phyloP scores from a whole-genome alignment of 768 basidiomycete genomes.

The Rhodosporidiobolus odoratus region DNA sequence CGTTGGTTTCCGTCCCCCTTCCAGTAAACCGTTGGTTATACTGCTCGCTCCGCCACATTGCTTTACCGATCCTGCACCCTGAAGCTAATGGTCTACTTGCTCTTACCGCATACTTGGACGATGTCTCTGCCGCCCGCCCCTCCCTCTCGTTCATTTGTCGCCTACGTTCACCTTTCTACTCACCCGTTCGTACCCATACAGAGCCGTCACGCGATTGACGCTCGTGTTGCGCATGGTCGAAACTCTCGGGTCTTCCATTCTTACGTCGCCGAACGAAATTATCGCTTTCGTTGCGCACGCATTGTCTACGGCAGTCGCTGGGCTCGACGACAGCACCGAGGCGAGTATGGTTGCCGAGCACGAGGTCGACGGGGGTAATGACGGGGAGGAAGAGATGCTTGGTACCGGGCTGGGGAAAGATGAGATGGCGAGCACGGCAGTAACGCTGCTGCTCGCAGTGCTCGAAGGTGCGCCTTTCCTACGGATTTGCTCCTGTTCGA shows the following conservation, averaged over 20 bases:
- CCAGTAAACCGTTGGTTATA: too few species aligned
- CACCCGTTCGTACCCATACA: constrained; percentile 11
- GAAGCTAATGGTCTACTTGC: too few species aligned
- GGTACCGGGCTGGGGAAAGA: constrained; percentile 56
- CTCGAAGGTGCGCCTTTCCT: constrained; percentile 59
- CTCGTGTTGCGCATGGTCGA: constrained; percentile 76
- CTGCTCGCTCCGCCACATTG: too few species aligned
- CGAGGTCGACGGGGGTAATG: constrained; percentile 30
- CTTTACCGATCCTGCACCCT: too few species aligned
- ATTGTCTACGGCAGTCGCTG: constrained; percentile 51
- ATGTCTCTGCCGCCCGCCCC: too few species aligned
- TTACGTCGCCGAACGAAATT: constrained; percentile 64
- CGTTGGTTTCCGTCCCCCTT: constrained; percentile 34
- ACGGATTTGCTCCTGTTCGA: too few species aligned
- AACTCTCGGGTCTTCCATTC: constrained; percentile 59
- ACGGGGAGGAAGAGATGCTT: constrained; percentile 50
- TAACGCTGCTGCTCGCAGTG: constrained; percentile 74
- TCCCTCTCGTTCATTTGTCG: too few species aligned
- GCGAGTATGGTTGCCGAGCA: constrained; percentile 25
- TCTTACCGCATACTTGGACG: not conserved
- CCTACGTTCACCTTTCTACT: not conserved
- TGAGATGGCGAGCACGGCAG: constrained; percentile 68
- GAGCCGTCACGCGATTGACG: constrained; percentile 69
- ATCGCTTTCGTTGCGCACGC: constrained; percentile 78
- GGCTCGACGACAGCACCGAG: not conserved